Percentiles rank a stretch among this genome's conserved stretches.
Evolutionary conservation across 495 filamentous ascomycete species (phyloP).

Genomic region (Neohortaea acidophila): DNA sequence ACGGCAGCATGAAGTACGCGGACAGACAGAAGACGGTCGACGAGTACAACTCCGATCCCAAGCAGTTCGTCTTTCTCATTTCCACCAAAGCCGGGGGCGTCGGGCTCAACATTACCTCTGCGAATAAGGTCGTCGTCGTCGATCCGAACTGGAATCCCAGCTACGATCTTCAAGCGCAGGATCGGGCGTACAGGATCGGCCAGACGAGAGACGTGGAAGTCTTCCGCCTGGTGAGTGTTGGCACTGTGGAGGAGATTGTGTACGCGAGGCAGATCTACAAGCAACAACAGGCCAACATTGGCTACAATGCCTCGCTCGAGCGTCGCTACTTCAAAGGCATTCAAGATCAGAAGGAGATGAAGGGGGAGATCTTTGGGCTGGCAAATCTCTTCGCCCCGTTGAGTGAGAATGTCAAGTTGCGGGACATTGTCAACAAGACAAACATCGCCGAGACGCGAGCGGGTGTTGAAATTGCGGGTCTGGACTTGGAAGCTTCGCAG

Average conservation of each 20-base stretch:
- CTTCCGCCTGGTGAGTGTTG: slow-evolving; percentile 80
- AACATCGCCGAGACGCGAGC: slow-evolving; percentile 87
- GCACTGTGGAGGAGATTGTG: slow-evolving; percentile 93
- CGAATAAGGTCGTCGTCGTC: slow-evolving; percentile 95
- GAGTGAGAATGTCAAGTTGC: slow-evolving; percentile 60
- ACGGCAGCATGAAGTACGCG: slow-evolving; percentile 73
- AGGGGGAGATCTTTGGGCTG: slow-evolving; percentile 90
- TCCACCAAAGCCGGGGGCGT: slow-evolving; percentile 83
- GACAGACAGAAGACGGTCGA: slow-evolving; percentile 67
- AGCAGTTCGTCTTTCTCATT: slow-evolving; percentile 89
- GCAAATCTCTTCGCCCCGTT: slow-evolving; percentile 75
- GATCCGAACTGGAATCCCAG: slow-evolving; percentile 97
- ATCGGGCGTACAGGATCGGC: slow-evolving; percentile 91
- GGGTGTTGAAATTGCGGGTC: slow-evolving; percentile 61
- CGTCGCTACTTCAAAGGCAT: slow-evolving; percentile 93
- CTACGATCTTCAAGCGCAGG: slow-evolving; percentile 88
- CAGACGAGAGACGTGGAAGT: slow-evolving; percentile 90
- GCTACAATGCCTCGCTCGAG: slow-evolving; percentile 82
- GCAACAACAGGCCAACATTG: slow-evolving; percentile 96
- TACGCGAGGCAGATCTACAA: slow-evolving; percentile 98
- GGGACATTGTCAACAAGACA: slow-evolving; percentile 93
- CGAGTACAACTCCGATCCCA: slow-evolving; percentile 80
- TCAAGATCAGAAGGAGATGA: slow-evolving; percentile 61
- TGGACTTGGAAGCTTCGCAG: slow-evolving; percentile 42
- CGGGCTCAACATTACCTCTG: slow-evolving; percentile 89